phyloP scores from a whole-genome alignment of 2,329 filamentous ascomycete genomes.

The Fusarium anguioides region DNA sequence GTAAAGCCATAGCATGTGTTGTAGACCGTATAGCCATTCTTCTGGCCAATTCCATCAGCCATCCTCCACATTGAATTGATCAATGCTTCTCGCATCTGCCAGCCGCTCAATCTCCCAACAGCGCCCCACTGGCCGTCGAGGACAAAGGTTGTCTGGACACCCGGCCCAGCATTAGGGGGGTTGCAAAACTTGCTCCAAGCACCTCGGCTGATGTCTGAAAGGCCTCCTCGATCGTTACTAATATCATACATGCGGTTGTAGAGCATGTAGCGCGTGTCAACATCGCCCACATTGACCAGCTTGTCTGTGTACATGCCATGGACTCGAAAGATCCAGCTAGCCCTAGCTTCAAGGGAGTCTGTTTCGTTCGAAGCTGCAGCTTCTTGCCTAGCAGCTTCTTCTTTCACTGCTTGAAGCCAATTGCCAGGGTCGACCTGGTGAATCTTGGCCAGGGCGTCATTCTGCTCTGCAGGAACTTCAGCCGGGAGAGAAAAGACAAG shows the following conservation, averaged over 20 bases:
- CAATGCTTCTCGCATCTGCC: slow-evolving; percentile 6
- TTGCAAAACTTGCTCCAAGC: slow-evolving; percentile 15
- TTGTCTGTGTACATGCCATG: slow-evolving; percentile 7
- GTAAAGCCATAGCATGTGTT: slow-evolving; percentile 1
- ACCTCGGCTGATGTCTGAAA: not conserved
- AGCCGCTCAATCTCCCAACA: not conserved
- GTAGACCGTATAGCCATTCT: not conserved
- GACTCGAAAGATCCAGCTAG: not conserved
- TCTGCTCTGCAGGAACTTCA: not conserved
- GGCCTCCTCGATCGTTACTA: not conserved
- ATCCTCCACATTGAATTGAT: slow-evolving; percentile 1
- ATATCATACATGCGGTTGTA: slow-evolving; percentile 5
- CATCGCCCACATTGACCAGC: slow-evolving; percentile 9
- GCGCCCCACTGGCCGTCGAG: slow-evolving; percentile 14
- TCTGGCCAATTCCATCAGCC: not conserved
- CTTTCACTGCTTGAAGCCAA: not conserved
- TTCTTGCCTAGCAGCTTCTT: slow-evolving; percentile 6
- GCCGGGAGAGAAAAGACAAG: not conserved
- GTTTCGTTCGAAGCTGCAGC: not conserved
- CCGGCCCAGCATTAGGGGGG: not conserved
- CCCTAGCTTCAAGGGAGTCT: not conserved
- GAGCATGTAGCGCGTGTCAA: slow-evolving; percentile 5
- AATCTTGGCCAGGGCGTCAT: not conserved
- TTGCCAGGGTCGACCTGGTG: not conserved
- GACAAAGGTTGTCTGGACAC: not conserved